Base-by-base conservation (phyloP, 495 filamentous ascomycete genomes). In the Xylaria flabelliformis region DNA sequence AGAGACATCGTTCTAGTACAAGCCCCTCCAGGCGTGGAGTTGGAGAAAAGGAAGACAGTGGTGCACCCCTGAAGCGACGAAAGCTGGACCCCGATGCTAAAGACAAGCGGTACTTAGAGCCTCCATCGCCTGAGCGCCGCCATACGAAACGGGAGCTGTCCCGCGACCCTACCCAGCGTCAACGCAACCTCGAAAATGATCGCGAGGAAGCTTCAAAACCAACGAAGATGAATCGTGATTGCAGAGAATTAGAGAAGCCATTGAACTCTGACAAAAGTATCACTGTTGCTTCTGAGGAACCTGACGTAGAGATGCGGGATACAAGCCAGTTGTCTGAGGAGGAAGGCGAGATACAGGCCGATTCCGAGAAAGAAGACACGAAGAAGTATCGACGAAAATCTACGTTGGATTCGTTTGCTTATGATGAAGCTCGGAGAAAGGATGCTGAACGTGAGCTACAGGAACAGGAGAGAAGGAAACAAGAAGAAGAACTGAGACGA, bases 1-100 rank as follows among this genome's bases (percentile, higher is more conserved):
- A 94, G 75, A 87, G 92, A 55, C 86, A 89, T 73, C 88, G 92
- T 50, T 83, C 84, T 65, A 93, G 92, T 75, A 86, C 84, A 17
- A 92, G 91, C 4, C 92, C 92, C 3, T 90, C 92, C 59, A 84
- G 89, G 70, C 87, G 84, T 64, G 85, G 85, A 36, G 83, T 84
- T 46, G 81, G 84, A 32, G 88, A 87, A 46, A 83, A 84, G 70
- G 85, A 87, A 69, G 73, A 88, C 80, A 77, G 85, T 83, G 83
- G 91, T 84, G 82, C 76, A 39, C 83, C 85, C 24, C 66, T 80
- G 42, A 89, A 89, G 75, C 79, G 82, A 71, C 79, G 87, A 56
- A 84, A 83, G 26, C 66, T 88, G 29, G 87, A 88, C 48, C 74
- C 68, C 3, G 82, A 86, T 5, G 76, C 75, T 51, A 84, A 81